Evolutionary conservation across 1,284 basidiomycete genomes (phyloP).

Genomic region (Porphyrellus sp.): DNA sequence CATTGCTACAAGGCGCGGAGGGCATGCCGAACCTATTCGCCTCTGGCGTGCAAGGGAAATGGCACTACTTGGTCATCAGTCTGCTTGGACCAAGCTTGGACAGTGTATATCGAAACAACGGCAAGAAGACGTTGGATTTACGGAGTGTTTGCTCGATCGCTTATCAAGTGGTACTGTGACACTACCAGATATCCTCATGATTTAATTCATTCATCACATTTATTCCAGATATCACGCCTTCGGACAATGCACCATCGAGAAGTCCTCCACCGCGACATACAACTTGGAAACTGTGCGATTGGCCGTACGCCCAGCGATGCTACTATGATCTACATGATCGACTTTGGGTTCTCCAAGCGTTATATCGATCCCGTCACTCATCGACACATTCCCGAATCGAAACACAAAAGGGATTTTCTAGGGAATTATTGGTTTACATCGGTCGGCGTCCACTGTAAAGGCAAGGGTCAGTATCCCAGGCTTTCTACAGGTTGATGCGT

Average conservation of each 20-base stretch:
- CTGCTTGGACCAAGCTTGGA: conserved; percentile 68
- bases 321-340: conserved; percentile 71
- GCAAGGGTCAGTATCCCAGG: conserved; percentile 50
- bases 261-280: conserved; percentile 71
- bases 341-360: conserved; percentile 76
- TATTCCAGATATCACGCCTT: conserved; percentile 56
- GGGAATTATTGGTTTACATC: conserved; percentile 80
- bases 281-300: conserved; percentile 69
- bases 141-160: conserved; percentile 69
- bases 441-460: conserved; percentile 69
- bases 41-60: conserved; percentile 54
- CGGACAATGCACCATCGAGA: conserved; percentile 71
- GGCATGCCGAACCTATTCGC: conserved; percentile 71
- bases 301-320: conserved; percentile 56
- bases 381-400: conserved; percentile 66
- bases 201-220: conserved; percentile 14
- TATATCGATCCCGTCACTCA: conserved; percentile 63
- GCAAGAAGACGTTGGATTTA: conserved; percentile 59
- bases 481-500: conserved; percentile 16
- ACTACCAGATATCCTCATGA: conserved; percentile 19
- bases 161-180: conserved; percentile 58
- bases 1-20: conserved; percentile 64
- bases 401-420: conserved; percentile 64
- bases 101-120: conserved; percentile 51
- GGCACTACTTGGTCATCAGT: conserved; percentile 74